These are phyloP conservation scores for Physaria fendleri DNA, from an alignment of 345 rosid genomes.

Conservation along the genomic window DNA sequence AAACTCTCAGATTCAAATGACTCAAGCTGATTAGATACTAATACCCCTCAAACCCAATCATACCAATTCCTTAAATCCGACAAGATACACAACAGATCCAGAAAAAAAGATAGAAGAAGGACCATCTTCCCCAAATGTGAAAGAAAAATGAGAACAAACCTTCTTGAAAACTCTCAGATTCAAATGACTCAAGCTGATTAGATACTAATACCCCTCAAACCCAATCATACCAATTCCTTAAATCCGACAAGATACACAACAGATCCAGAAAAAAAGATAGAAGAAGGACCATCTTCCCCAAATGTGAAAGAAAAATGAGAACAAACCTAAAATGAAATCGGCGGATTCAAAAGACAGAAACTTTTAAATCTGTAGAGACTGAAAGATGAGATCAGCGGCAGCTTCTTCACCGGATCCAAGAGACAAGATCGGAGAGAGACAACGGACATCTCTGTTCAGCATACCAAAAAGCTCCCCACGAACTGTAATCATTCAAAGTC, in stretches of 20 bases:
- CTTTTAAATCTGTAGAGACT: not conserved
- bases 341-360: conserved; percentile 1
- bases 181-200: not conserved
- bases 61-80: not conserved
- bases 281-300: not conserved
- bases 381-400: conserved; percentile 3
- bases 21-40: not conserved
- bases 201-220: not conserved
- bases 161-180: conserved; percentile 26
- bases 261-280: conserved; percentile 18
- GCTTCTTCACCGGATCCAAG: conserved; percentile 29
- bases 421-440: conserved; percentile 9
- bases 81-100: conserved; percentile 21
- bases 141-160: conserved; percentile 8
- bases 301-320: not conserved
- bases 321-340: conserved; percentile 17
- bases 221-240: not conserved
- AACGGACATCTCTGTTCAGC: conserved; percentile 50
- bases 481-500: conserved; percentile 23
- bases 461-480: conserved; percentile 23
- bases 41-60: not conserved
- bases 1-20: conserved; percentile 9
- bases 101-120: not conserved
- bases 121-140: not conserved
- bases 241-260: conserved; percentile 4